Evolutionary conservation across 306 rosid genomes (phyloP).

Genomic region (Begonia masoniana): DNA sequence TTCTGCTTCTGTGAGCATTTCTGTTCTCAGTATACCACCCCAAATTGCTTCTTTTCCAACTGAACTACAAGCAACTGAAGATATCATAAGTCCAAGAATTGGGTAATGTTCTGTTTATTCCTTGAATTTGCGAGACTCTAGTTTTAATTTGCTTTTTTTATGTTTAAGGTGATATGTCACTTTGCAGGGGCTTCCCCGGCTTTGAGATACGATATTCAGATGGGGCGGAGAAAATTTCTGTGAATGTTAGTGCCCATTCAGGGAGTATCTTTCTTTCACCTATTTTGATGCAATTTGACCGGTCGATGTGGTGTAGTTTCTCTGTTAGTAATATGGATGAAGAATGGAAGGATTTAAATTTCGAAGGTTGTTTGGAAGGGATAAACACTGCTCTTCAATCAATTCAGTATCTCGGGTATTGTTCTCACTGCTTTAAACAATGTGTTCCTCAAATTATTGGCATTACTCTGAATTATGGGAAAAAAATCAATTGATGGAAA

Average conservation of each 20-base stretch:
- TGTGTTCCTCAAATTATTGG: too few species aligned
- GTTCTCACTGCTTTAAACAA: neutral
- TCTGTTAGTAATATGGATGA: constrained; percentile 20
- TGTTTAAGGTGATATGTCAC: neutral
- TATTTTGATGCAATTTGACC: constrained; percentile 53
- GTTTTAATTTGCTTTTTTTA: constrained; percentile 1
- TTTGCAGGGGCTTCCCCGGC: constrained; percentile 58
- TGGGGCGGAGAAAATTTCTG: constrained; percentile 44
- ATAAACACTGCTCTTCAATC: constrained; percentile 66
- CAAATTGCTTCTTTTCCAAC: constrained; percentile 65
- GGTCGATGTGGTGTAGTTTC: constrained; percentile 40
- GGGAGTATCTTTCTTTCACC: constrained; percentile 60
- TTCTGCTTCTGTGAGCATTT: constrained; percentile 42
- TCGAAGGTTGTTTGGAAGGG: constrained; percentile 58
- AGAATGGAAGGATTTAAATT: constrained; percentile 30
- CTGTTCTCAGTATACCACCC: constrained; percentile 66
- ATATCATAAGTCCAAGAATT: constrained; percentile 53
- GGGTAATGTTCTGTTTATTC: constrained; percentile 31
- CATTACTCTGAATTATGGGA: too few species aligned
- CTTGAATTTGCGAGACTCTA: neutral
- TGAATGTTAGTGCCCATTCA: constrained; percentile 44
- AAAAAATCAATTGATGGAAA: too few species aligned
- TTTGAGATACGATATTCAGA: constrained; percentile 72
- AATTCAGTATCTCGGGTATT: constrained; percentile 70
- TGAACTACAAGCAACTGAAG: constrained; percentile 69